Conservation (phyloP, 495 filamentous ascomycete species). For the Podospora anserina region DNA sequence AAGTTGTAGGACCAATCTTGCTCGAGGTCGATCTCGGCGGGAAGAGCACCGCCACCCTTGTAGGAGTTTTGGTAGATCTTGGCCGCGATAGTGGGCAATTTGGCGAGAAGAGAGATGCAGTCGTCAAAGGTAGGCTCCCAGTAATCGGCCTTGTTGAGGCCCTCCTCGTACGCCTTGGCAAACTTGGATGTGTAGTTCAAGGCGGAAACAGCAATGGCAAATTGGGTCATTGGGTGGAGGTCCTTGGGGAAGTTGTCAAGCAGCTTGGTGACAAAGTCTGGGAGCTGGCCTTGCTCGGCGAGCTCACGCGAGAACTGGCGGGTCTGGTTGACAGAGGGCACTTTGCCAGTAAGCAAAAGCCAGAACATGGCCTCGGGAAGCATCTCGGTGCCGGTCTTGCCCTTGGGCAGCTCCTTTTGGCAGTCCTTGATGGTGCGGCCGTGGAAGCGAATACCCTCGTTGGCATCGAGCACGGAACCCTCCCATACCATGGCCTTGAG, state of each 20-base stretch:
- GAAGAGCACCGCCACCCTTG: constrained; percentile 68
- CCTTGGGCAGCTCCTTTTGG: constrained; percentile 89
- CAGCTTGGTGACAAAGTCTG: constrained; percentile 78
- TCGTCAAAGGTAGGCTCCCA: constrained; percentile 99
- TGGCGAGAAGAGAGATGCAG: constrained; percentile 87
- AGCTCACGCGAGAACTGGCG: constrained; percentile 79
- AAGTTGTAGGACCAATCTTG: constrained; percentile 99
- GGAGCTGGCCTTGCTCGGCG: constrained; percentile 81
- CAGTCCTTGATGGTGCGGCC: constrained; percentile 98
- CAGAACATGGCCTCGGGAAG: constrained; percentile 99
- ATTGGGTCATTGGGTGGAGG: constrained; percentile 97
- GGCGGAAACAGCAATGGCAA: constrained; percentile 88
- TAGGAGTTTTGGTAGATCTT: constrained; percentile 95
- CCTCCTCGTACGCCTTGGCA: constrained; percentile 86
- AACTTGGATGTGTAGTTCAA: constrained; percentile 91
- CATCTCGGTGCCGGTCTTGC: constrained; percentile 94
- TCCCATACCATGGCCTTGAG: constrained; percentile 99
- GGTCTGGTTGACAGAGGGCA: constrained; percentile 77
- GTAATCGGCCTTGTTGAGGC: constrained; percentile 89
- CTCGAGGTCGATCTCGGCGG: constrained; percentile 69
- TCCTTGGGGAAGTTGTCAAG: constrained; percentile 83
- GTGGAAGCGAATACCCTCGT: constrained; percentile 98
- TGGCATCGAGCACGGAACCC: constrained; percentile 91
- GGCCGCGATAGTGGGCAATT: constrained; percentile 93
- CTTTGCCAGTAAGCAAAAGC: constrained; percentile 90